Evolutionary conservation across 225 moss, liverwort and hornwort genomes (phyloP), one percentile per base, ranked within the genome.

Genomic region (Polytrichum formosum): DNA sequence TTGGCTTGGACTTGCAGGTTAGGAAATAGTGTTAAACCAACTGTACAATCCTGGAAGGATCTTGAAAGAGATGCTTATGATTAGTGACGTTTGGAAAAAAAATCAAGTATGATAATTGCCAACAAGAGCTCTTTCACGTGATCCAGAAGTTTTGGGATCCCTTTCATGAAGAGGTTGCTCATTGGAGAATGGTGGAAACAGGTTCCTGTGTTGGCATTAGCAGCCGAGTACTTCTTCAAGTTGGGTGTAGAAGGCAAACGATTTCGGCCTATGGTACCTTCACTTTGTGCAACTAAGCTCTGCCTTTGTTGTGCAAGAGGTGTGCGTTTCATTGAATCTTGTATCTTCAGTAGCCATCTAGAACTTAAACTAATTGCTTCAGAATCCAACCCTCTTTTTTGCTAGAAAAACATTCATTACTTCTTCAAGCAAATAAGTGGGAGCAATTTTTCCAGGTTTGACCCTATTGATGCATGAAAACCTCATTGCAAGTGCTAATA

Each of bases 211-310:
- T 74, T 98, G 76, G 88, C 92, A 72, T 79, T 82, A 67, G 94
- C 92, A 74, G 92, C 94, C 31, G 94, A 94, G 82, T 98, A 98
- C 70, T 98, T 98, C 68, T 94, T 98, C 74, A 92, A 98, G 77
- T 65, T 85, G 64, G 92, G 94, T 55, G 92, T 91, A 58, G 98
- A 91, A 84, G 98, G 94, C 83, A 98, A 98, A 88, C 88, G 94
- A 71, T 91, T 98, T 84, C 90, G 94, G 77, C 98, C 98, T 74
- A 92, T 81, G 98, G 94, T 98, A 94, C 71, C 25, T 65, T 68
- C 46, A 73, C 70, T 85, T 69, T 67, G 70, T 69, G 56, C 74
- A 81, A 72, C 74, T 76, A 63, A 66, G 73, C 63, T 74, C 73
- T 68, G 70, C 58, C 66, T 65, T 80, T 80, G 54, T 80, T 73